Percentiles rank a stretch among this genome's conserved stretches.
Evolutionary conservation across 345 rosid genomes (phyloP).

Genomic region (Boechera divaricarpa): DNA sequence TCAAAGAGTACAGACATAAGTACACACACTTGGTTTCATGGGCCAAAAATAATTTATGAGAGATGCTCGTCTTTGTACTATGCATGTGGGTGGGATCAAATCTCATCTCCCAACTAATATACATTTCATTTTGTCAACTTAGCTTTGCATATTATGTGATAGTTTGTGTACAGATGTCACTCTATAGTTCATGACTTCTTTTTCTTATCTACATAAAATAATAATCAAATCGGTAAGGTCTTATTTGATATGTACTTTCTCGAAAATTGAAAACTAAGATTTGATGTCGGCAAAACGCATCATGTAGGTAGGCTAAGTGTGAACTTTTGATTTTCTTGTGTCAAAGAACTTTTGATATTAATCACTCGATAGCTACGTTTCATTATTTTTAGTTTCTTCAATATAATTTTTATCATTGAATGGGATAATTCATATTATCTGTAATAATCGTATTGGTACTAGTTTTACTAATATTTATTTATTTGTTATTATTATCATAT

Average conservation of each 20-base stretch:
- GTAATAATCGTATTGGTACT: background rate
- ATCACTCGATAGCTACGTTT: slow-evolving; percentile 39
- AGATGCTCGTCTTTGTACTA: slow-evolving; percentile 2
- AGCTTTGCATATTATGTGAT: slow-evolving; percentile 12
- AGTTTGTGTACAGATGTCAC: slow-evolving; percentile 32
- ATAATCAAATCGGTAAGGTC: slow-evolving; percentile 1
- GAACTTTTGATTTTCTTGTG: slow-evolving; percentile 34
- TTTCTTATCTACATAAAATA: background rate
- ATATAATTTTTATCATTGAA: background rate
- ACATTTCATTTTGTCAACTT: slow-evolving; percentile 30
- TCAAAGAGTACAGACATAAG: slow-evolving; percentile 34
- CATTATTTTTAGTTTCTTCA: background rate
- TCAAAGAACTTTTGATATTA: slow-evolving; percentile 41
- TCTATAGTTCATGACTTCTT: background rate
- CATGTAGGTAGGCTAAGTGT: slow-evolving; percentile 30
- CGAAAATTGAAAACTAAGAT: slow-evolving; percentile 36
- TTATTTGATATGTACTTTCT: slow-evolving; percentile 9
- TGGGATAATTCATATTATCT: background rate
- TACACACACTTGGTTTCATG: slow-evolving; percentile 36
- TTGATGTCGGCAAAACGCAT: slow-evolving; percentile 35
- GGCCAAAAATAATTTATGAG: slow-evolving; percentile 14
- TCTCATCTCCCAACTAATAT: slow-evolving; percentile 41
- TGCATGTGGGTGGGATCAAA: slow-evolving; percentile 35
- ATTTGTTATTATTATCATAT: background rate
- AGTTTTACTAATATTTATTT: background rate